A percentile compares a stretch with the other conserved stretches of the same genome.
These are phyloP conservation scores for Diaporthe nobilis DNA, from an alignment of 2,329 filamentous ascomycete genomes.

Conservation along the genomic window DNA sequence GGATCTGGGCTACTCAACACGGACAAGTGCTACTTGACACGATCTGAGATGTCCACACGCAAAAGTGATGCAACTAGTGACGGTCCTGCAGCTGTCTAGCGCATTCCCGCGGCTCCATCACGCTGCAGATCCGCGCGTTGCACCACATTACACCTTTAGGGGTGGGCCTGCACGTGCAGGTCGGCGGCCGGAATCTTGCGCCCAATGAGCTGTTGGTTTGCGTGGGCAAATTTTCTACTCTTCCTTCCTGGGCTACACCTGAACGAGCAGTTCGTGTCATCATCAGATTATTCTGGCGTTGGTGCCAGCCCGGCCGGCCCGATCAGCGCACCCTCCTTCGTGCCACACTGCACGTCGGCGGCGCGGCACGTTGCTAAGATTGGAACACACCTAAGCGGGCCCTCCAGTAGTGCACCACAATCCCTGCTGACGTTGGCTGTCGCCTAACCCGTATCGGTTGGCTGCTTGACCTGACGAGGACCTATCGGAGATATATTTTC, in stretches of 20 bases:
- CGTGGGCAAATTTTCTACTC: conserved; percentile 3
- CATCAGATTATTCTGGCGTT: neutral
- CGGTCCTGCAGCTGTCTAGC: neutral
- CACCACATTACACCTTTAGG: neutral
- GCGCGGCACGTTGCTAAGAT: conserved; percentile 29
- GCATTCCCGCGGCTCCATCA: conserved; percentile 28
- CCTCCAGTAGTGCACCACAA: neutral
- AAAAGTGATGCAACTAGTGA: neutral
- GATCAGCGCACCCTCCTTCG: conserved; percentile 18
- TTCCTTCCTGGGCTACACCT: neutral
- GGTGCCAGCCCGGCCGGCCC: conserved; percentile 15
- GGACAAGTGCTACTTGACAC: neutral
- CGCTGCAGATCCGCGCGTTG: conserved; percentile 26
- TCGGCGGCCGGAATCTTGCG: neutral
- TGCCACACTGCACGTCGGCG: conserved; percentile 15
- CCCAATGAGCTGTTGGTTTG: conserved; percentile 13
- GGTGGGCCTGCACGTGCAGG: neutral
- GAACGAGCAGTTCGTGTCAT: conserved; percentile 14
- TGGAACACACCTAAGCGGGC: conserved; percentile 30
- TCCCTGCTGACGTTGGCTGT: conserved; percentile 28
- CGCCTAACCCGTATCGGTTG: neutral
- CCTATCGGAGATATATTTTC: neutral
- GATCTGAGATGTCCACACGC: conserved; percentile 19
- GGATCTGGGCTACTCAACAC: conserved; percentile 1
- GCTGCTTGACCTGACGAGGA: neutral